A percentile compares a stretch with the other conserved stretches of the same genome.
phyloP scores from a whole-genome alignment of 495 filamentous ascomycete genomes.

The Barbatosphaeria neglecta region DNA sequence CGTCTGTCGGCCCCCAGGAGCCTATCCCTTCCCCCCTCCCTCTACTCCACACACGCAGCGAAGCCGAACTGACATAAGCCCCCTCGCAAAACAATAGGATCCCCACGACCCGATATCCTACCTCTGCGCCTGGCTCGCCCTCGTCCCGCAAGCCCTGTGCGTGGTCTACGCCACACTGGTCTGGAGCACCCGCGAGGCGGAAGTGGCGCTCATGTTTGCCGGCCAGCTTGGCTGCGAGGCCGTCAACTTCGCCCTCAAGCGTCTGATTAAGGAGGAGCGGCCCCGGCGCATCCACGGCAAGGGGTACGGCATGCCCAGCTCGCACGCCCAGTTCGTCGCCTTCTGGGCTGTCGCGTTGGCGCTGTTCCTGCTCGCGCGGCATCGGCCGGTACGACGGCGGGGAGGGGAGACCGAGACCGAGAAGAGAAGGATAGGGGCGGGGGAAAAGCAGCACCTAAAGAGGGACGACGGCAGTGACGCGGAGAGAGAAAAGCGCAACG shows the following conservation, averaged over 20 bases:
- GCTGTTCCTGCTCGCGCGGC: conserved; percentile 71
- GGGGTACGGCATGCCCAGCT: conserved; percentile 98
- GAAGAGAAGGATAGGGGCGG: neutral
- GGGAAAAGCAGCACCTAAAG: neutral
- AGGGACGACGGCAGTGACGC: conserved; percentile 1
- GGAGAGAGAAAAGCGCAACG: neutral
- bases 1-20: conserved; percentile 7
- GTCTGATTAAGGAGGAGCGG: conserved; percentile 82
- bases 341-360: conserved; percentile 78
- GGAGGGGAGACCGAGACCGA: no score
- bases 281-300: conserved; percentile 72
- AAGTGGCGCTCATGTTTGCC: conserved; percentile 80
- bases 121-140: conserved; percentile 82
- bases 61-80: conserved; percentile 9
- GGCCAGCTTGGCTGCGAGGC: conserved; percentile 90
- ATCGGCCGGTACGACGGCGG: conserved; percentile 50
- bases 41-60: neutral
- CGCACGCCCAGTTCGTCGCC: conserved; percentile 85
- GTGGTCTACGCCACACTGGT: conserved; percentile 81
- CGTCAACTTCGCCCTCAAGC: conserved; percentile 83
- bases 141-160: conserved; percentile 82
- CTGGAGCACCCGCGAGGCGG: conserved; percentile 81
- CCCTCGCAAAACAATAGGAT: conserved; percentile 55
- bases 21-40: neutral
- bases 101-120: conserved; percentile 76